These are phyloP conservation scores for Aphanomyces euteiches DNA, from an alignment of 352 stramenopile genomes.

Conservation along the genomic window DNA sequence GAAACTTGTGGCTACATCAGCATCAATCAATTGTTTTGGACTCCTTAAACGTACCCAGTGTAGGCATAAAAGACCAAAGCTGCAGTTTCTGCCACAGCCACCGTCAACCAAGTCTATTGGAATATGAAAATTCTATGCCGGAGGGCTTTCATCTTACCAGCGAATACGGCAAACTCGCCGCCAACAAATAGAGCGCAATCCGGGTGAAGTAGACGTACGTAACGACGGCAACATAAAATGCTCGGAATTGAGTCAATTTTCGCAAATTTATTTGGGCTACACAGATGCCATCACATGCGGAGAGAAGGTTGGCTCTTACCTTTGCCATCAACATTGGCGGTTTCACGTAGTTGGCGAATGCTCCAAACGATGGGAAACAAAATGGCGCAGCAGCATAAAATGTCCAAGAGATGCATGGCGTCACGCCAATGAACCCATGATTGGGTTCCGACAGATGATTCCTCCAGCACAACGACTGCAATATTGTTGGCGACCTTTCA, in stretches of 20 bases:
- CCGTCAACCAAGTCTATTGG: constrained; percentile 53
- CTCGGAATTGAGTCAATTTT: constrained; percentile 95
- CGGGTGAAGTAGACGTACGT: constrained; percentile 98
- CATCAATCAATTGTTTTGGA: constrained; percentile 1
- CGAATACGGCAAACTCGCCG: constrained; percentile 88
- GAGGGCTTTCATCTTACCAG: constrained; percentile 38
- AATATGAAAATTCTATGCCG: no score
- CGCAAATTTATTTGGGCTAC: constrained; percentile 70
- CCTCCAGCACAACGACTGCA: constrained; percentile 84
- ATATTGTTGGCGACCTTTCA: constrained; percentile 92
- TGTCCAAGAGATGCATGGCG: constrained; percentile 93
- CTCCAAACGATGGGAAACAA: constrained; percentile 97
- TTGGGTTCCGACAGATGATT: constrained; percentile 71
- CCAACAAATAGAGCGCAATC: constrained; percentile 94
- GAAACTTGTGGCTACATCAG: constrained; percentile 67
- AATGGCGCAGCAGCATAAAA: constrained; percentile 95
- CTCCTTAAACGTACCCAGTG: constrained; percentile 61
- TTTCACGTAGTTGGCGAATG: constrained; percentile 76
- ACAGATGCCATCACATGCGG: background rate
- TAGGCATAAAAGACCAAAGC: constrained; percentile 91
- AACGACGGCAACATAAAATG: constrained; percentile 96
- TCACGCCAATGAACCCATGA: constrained; percentile 75
- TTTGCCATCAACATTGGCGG: constrained; percentile 87
- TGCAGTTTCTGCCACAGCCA: constrained; percentile 64
- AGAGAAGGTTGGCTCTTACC: constrained; percentile 21